phyloP scores from a whole-genome alignment of 495 filamentous ascomycete genomes.

The Pyrenula massariospora region DNA sequence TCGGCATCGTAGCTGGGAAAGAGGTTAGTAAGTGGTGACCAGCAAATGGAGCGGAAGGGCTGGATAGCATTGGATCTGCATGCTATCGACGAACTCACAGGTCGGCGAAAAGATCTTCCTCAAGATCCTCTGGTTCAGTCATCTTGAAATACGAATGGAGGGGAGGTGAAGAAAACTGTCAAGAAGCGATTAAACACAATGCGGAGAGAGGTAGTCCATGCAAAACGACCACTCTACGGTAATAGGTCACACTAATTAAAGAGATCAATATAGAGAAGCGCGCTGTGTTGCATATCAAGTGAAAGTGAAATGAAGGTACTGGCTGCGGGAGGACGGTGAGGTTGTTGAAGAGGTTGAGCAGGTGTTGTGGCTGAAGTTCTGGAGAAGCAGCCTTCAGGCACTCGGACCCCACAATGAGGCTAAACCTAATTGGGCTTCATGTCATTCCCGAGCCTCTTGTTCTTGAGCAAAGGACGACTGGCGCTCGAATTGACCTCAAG shows the following conservation, averaged over 20 bases:
- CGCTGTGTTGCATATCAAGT: no score
- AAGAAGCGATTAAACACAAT: not conserved
- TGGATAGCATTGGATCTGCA: not conserved
- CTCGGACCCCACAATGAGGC: not conserved
- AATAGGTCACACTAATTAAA: no score
- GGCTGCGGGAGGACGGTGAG: no score
- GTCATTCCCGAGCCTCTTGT: not conserved
- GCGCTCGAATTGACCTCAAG: no score
- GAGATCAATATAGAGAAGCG: no score
- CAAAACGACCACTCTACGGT: no score
- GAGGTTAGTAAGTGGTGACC: conserved; percentile 2
- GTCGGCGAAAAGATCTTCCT: conserved; percentile 97
- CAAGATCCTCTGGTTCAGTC: conserved; percentile 82
- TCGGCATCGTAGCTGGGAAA: conserved; percentile 74
- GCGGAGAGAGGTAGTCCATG: conserved; percentile 5
- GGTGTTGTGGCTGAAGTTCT: conserved; percentile 4
- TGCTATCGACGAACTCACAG: conserved; percentile 62
- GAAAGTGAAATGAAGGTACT: no score
- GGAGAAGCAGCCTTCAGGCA: not conserved
- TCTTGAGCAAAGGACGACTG: not conserved
- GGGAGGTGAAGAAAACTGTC: not conserved
- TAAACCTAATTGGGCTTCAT: not conserved
- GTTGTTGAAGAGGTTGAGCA: not conserved
- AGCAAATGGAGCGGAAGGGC: conserved; percentile 3
- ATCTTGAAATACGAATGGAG: conserved; percentile 29